Percentiles rank a stretch among this genome's conserved stretches.
Conservation (phyloP, 192 early-diverging fungal species). For the Coemansia sp. region DNA sequence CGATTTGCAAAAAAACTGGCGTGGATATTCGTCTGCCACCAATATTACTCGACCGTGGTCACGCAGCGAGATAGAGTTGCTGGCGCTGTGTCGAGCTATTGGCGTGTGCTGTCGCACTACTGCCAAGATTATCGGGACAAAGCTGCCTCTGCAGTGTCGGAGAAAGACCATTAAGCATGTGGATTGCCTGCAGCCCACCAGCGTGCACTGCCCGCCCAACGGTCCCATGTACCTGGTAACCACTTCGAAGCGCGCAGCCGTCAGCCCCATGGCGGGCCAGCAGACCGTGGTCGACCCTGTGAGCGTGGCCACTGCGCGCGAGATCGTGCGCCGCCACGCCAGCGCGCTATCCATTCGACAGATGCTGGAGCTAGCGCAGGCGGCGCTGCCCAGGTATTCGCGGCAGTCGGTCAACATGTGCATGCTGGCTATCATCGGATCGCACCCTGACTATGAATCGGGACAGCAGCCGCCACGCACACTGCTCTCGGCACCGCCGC, state of each 20-base stretch:
- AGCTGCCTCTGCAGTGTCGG: constrained; percentile 44
- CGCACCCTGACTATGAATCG: constrained; percentile 19
- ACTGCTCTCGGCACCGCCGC: background rate
- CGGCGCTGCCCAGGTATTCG: constrained; percentile 2
- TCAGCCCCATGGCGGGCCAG: background rate
- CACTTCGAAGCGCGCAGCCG: background rate
- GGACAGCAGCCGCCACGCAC: constrained; percentile 3
- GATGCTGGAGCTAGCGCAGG: constrained; percentile 15
- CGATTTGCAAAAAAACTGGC: constrained; percentile 40
- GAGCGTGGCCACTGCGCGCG: background rate
- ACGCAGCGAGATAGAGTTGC: constrained; percentile 22
- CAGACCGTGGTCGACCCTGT: constrained; percentile 6
- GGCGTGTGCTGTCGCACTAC: constrained; percentile 31
- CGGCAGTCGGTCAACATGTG: constrained; percentile 7
- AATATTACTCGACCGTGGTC: constrained; percentile 34
- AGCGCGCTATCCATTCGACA: background rate
- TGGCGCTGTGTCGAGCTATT: constrained; percentile 24
- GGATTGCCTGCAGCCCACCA: background rate
- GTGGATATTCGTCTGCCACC: constrained; percentile 22
- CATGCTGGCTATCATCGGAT: constrained; percentile 25
- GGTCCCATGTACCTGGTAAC: constrained; percentile 3
- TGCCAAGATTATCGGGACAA: constrained; percentile 41
- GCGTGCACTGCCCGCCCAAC: background rate
- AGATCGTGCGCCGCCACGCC: constrained; percentile 2
- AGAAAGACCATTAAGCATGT: constrained; percentile 31